A percentile compares a stretch with the other conserved stretches of the same genome.
Evolutionary conservation across 495 filamentous ascomycete species (phyloP).

Genomic region (Penicillium parvum): DNA sequence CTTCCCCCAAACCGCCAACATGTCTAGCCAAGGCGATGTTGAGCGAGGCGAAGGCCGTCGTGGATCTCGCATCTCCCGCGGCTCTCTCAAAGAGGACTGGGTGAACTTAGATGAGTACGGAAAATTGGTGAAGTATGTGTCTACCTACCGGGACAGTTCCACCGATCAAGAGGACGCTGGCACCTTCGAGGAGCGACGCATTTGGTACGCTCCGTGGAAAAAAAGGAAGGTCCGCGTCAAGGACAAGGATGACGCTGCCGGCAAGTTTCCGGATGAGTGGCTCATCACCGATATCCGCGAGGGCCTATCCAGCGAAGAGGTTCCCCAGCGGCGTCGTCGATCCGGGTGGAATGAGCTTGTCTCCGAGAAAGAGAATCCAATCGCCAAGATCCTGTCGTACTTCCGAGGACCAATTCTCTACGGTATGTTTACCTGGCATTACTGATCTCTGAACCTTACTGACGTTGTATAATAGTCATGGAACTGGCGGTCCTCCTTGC

Average conservation of each 20-base stretch:
- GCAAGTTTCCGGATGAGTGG: constrained; percentile 63
- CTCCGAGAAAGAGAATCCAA: constrained; percentile 68
- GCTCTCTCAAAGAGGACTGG: constrained; percentile 36
- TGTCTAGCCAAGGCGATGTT: constrained; percentile 15
- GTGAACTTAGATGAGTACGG: constrained; percentile 47
- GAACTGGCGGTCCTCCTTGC: constrained; percentile 72
- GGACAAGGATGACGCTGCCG: constrained; percentile 24
- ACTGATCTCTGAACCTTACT: no score
- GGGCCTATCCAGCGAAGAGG: constrained; percentile 52
- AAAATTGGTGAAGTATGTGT: constrained; percentile 59
- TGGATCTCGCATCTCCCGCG: constrained; percentile 36
- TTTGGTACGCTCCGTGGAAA: constrained; percentile 57
- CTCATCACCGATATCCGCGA: constrained; percentile 62
- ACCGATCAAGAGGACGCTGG: constrained; percentile 22
- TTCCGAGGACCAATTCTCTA: constrained; percentile 80
- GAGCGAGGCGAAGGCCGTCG: constrained; percentile 19
- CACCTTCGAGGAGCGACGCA: constrained; percentile 29
- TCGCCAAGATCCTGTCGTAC: constrained; percentile 67
- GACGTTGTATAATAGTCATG: constrained; percentile 56
- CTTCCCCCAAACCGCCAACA: background rate
- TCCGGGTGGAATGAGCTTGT: constrained; percentile 69
- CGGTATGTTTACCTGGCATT: constrained; percentile 48
- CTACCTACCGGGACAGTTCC: constrained; percentile 53
- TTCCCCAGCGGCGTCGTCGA: constrained; percentile 54
- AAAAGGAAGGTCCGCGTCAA: constrained; percentile 49